These are phyloP conservation scores for Pneumocystis sp. DNA, from an alignment of 1,139 yeast species.

Conservation along the genomic window DNA sequence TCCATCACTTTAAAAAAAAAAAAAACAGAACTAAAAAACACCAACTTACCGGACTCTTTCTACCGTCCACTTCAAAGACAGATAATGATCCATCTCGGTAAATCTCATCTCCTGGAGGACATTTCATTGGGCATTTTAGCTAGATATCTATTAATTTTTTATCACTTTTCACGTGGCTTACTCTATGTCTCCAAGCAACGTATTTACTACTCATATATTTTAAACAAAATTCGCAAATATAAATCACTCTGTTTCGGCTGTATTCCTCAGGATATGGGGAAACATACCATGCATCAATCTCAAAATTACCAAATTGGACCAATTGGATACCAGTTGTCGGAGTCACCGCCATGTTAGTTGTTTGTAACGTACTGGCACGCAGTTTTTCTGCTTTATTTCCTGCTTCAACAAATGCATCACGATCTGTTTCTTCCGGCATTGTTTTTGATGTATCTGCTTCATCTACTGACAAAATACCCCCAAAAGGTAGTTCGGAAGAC, in stretches of 20 bases:
- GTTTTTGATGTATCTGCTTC: slow-evolving; percentile 51
- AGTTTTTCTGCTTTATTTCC: slow-evolving; percentile 5
- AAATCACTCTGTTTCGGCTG: slow-evolving; percentile 44
- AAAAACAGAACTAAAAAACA: background rate
- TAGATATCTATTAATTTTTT: background rate
- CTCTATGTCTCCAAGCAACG: slow-evolving; percentile 51
- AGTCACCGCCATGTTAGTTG: slow-evolving; percentile 19
- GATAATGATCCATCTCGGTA: slow-evolving; percentile 56
- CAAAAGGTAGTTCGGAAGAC: slow-evolving; percentile 33
- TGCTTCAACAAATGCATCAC: slow-evolving; percentile 34
- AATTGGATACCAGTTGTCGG: slow-evolving; percentile 25
- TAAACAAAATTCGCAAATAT: slow-evolving; percentile 73
- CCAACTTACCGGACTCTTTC: slow-evolving; percentile 41
- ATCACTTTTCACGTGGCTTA: slow-evolving; percentile 36
- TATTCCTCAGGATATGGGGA: slow-evolving; percentile 90
- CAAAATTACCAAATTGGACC: slow-evolving; percentile 55
- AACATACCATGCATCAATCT: slow-evolving; percentile 80
- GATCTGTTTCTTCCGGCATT: slow-evolving; percentile 40
- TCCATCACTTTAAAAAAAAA: no score
- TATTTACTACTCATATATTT: slow-evolving; percentile 64
- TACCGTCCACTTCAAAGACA: slow-evolving; percentile 85
- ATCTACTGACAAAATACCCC: slow-evolving; percentile 45
- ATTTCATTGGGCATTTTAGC: slow-evolving; percentile 30
- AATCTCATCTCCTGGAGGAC: slow-evolving; percentile 87
- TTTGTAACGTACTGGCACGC: background rate